Evolutionary conservation across 352 stramenopile genomes (phyloP).

Genomic region (Phytophthora multivora): DNA sequence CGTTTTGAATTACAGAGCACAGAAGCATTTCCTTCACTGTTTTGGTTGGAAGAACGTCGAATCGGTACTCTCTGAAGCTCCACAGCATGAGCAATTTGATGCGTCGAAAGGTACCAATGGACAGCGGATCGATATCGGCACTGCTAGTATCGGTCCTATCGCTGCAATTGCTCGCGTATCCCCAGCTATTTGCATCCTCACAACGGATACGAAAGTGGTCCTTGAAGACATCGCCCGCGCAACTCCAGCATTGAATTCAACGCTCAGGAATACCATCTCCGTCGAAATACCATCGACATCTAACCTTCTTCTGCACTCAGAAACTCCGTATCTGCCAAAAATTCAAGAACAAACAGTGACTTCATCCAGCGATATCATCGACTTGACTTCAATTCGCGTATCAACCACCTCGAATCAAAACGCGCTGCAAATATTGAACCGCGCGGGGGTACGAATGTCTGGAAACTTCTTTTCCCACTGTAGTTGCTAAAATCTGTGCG

Average conservation of each 20-base stretch:
- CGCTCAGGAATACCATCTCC: not conserved
- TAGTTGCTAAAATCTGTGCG: constrained; percentile 1
- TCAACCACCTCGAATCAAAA: constrained; percentile 30
- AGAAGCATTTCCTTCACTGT: constrained; percentile 25
- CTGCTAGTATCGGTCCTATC: constrained; percentile 17
- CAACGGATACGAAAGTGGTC: constrained; percentile 30
- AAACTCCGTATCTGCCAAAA: not conserved
- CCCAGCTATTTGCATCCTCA: constrained; percentile 28
- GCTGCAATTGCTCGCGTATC: constrained; percentile 32
- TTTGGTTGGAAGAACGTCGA: constrained; percentile 35
- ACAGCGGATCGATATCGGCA: constrained; percentile 12
- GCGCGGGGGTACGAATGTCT: constrained; percentile 15
- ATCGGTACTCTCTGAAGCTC: constrained; percentile 9
- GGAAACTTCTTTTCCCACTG: not conserved
- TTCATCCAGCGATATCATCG: constrained; percentile 29
- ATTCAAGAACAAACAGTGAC: constrained; percentile 5
- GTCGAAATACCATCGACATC: not conserved
- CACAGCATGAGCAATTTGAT: constrained; percentile 26
- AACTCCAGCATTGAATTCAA: constrained; percentile 6
- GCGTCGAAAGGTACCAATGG: constrained; percentile 9
- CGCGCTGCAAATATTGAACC: constrained; percentile 45
- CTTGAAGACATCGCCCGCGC: constrained; percentile 22
- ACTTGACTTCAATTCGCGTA: constrained; percentile 48
- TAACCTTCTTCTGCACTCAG: constrained; percentile 3
- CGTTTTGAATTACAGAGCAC: constrained; percentile 15